These are phyloP conservation scores for Boletellus deceptivus DNA, from an alignment of 1,284 basidiomycete species.

Conservation along the genomic window DNA sequence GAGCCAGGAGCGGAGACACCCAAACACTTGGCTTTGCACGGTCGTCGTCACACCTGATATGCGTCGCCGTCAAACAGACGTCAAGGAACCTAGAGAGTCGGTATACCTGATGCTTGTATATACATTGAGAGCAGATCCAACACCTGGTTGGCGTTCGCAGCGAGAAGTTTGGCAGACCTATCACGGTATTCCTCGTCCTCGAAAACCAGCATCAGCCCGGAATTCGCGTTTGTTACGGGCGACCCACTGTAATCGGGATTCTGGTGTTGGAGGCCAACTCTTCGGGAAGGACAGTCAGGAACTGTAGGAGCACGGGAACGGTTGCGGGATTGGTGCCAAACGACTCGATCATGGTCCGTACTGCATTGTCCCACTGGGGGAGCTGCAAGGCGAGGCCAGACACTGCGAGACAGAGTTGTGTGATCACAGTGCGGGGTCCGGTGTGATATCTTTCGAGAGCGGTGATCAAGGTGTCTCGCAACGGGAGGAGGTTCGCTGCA, in stretches of 20 bases:
- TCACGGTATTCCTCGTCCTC: constrained; percentile 82
- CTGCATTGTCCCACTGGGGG: constrained; percentile 82
- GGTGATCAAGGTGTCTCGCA: constrained; percentile 85
- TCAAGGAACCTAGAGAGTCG: neutral
- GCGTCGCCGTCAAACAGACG: neutral
- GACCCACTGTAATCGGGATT: constrained; percentile 83
- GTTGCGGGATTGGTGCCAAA: constrained; percentile 85
- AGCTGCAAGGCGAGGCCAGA: constrained; percentile 92
- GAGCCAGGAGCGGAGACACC: constrained; percentile 87
- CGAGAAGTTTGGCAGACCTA: constrained; percentile 65
- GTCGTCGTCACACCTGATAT: constrained; percentile 73
- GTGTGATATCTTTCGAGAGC: constrained; percentile 68
- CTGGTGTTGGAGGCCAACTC: constrained; percentile 84
- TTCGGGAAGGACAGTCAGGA: constrained; percentile 90
- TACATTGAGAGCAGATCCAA: constrained; percentile 86
- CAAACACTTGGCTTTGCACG: constrained; percentile 87
- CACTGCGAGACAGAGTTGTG: constrained; percentile 88
- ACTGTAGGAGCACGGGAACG: constrained; percentile 85
- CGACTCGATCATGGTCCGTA: constrained; percentile 79
- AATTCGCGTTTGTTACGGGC: neutral
- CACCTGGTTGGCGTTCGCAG: constrained; percentile 71
- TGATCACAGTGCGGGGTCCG: constrained; percentile 84
- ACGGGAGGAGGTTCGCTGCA: constrained; percentile 62
- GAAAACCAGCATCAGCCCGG: constrained; percentile 5
- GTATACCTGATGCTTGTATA: constrained; percentile 80